Base-by-base conservation (phyloP, 352 stramenopile species). In the Bremia lactucae region DNA sequence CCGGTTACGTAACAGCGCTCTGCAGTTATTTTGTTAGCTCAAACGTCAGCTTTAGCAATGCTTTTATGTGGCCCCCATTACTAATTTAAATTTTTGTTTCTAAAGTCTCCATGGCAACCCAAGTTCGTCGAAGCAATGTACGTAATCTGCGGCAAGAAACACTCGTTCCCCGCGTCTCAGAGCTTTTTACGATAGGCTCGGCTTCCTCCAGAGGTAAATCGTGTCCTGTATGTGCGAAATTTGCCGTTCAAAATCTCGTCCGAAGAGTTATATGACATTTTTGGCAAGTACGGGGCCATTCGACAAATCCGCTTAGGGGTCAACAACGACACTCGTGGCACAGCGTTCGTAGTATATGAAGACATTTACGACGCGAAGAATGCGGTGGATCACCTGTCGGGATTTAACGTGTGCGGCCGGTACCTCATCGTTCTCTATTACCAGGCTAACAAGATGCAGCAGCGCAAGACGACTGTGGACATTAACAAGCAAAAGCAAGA, bases 391-490 rank as follows among this genome's bases (percentile, higher is more conserved):
- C 94, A 99, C 62, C 66, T 99, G 15, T 97, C 85, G 33, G 96
- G 96, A 35, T 99, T 99, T 63, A 99, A 98, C 65, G 96, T 99
- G 8, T 96, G 94, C 46, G 96, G 95, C 14, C 73, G 95, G 28
- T 99, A 99, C 62, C 71, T 99, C 28, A 96, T 98, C 37, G 95
- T 99, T 22, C 83, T 99, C 42, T 99, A 99, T 74, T 99, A 98
- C 65, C 94, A 98, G 66, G 80, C 87, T 13, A 93, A 85, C 49
- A 74, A 76, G 42, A 83, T 87, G 68, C 74, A 85, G 52, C 73
- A 70, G 20, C 63, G 65, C 16, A 56, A 59, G 28, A 46, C 43
- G n/a, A 33, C 35, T 19, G 52, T 53, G 13, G 69, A 83, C 22
- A 36, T 87, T 10, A 66, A 74, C 34, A 84, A 87, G 50, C 71